Base-by-base conservation (phyloP, 2,329 filamentous ascomycete species). In the Paracoccidioides brasiliensis region DNA sequence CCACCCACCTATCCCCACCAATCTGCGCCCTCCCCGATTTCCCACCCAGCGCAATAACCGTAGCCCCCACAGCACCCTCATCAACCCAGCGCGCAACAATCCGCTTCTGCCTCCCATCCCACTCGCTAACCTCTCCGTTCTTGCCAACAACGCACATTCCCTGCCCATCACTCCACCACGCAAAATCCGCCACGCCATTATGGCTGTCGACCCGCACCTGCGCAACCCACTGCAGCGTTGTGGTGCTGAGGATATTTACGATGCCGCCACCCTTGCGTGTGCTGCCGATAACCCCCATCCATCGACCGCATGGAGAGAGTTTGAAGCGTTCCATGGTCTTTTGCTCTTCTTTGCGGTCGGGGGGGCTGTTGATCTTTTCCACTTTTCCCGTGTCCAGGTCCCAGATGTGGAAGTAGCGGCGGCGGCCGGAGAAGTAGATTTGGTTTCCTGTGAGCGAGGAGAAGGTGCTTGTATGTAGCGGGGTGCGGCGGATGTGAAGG, bases 361-460 rank as follows among this genome's bases (percentile, higher is more conserved):
- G 86, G 80, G 57, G 93, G 75, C 67, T 86, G 78, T 62, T 83
- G 46, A 95, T 80, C 72, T 95, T 95, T 64, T 91, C 86, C 51
- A 98, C 83, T 10, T 78, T 76, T 45, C 93, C 93, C 0, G 85
- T 84, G 45, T 85, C 77, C 30, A 98, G 79, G 65, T 97, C 85
- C 93, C 93, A 98, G 61, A 86, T 84, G 72, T 97, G 93, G 71
- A 97, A 96, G 75, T 90, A 97, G 60, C 84, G 84, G 52, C 93
- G 82, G 40, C 91, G 85, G 41, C 90, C 90, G 15, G 90, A 86
- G 57, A 96, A 87, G 70, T 95, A 88, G 61, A 98, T 86, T 63
- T 85, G 85, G 59, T 86, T 83, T 60, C 87, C 88, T 14, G 74
- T 74, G 4, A 85, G 82, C 32, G 79, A 80, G 56, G 90, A 76